Base-by-base conservation (phyloP, 257 asterid genomes). In the Misopates orontium region DNA sequence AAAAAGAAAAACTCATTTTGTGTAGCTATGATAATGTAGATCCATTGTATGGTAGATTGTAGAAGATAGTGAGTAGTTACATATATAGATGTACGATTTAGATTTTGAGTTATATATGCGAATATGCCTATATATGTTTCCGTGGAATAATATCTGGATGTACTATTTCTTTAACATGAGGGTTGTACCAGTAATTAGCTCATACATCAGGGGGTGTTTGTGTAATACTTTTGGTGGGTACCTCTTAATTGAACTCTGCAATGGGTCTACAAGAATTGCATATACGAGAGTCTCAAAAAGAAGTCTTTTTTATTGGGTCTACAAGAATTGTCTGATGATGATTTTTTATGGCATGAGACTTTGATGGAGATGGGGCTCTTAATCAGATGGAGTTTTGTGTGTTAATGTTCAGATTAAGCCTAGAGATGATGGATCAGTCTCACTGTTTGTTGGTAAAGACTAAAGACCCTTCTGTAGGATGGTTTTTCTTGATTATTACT, bases 321-420 rank as follows among this genome's bases (percentile, higher is more conserved):
- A 20, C 85, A 82, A 31, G 88, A 74, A 13, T 62, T 82, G 67
- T 64, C 61, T 17, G 91, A 82, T 62, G 77, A 56, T 5, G 88
- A 84, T 71, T 82, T 79, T 48, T 84, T 4, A 67, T 68, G 59
- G 88, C 82, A 73, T 88, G 91, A 0, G 91, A 84, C 56, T 82
- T 80, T 68, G 91, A 84, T 54, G 83, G 87, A 0, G 91, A 84
- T 72, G 88, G 77, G 1, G 86, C 86, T 53, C 79, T 82, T 16
- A 79, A 73, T 76, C 91, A 79, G 75, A 84, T 82, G 91, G 88
- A 84, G 19, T 84, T 84, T 70, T 84, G 91, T 49, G 91, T 84
- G 0, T 58, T 79, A 73, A 84, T 84, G 91, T 82, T 82, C 39
- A 75, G 88, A 66, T 71, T 84, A 53, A 84, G 87, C 60, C 87